Evolutionary conservation across 2,329 filamentous ascomycete genomes (phyloP).

Genomic region (Zasmidium cellare): DNA sequence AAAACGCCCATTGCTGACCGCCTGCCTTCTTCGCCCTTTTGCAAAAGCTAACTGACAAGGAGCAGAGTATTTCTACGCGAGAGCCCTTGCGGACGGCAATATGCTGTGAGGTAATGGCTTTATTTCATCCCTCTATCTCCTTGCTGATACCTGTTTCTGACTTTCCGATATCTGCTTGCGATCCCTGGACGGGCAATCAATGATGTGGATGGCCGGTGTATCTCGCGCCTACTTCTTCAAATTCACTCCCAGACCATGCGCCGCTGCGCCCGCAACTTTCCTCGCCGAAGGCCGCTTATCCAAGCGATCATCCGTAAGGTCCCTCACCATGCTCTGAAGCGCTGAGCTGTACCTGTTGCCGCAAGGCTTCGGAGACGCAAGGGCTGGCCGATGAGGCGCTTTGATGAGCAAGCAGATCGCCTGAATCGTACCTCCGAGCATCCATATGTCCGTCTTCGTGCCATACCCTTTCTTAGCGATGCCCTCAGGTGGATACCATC

Average conservation of each 20-base stretch:
- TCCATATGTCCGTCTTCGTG: conserved; percentile 19
- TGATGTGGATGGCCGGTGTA: too few species aligned
- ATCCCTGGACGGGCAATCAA: too few species aligned
- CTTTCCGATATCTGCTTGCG: too few species aligned
- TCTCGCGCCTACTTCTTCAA: not conserved
- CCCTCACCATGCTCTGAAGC: conserved; percentile 9
- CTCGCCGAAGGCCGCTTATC: conserved; percentile 13
- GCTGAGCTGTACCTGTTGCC: conserved; percentile 8
- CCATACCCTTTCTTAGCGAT: conserved; percentile 11
- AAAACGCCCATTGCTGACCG: too few species aligned
- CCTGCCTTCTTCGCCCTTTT: too few species aligned
- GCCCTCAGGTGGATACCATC: conserved; percentile 23
- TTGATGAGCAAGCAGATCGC: conserved; percentile 1
- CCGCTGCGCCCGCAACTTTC: conserved; percentile 3
- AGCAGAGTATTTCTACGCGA: too few species aligned
- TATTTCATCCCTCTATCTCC: too few species aligned
- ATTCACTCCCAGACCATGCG: not conserved
- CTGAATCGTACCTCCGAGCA: conserved; percentile 17
- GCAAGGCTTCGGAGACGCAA: conserved; percentile 3
- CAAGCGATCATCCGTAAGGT: conserved; percentile 3
- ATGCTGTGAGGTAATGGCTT: too few species aligned
- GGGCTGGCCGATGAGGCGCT: not conserved
- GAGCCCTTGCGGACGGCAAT: too few species aligned
- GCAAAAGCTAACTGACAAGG: too few species aligned
- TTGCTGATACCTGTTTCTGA: too few species aligned